Conservation (phyloP, 441 rosid genomes). For the Hura crepitans region DNA sequence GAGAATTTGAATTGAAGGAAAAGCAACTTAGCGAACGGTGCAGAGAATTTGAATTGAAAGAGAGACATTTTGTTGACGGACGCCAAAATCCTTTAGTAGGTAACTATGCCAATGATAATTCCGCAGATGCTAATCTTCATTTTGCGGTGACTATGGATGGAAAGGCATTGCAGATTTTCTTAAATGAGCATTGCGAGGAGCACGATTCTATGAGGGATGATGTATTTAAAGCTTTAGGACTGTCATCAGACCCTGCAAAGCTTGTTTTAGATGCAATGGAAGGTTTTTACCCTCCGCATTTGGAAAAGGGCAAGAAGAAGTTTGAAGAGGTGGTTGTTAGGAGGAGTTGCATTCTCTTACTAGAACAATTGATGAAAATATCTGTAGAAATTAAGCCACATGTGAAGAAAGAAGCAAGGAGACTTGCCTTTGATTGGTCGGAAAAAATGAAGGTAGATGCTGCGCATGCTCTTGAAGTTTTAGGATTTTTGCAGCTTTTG, state of each 20-base stretch:
- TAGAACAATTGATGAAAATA: conserved; percentile 23
- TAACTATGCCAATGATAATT: not conserved
- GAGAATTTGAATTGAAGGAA: conserved; percentile 14
- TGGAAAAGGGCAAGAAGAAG: conserved; percentile 17
- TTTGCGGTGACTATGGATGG: conserved; percentile 22
- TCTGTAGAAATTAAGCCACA: conserved; percentile 13
- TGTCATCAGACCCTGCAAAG: conserved; percentile 36
- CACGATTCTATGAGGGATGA: conserved; percentile 23
- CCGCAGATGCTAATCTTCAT: no score
- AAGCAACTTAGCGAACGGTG: not conserved
- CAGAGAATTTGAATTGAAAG: conserved; percentile 1
- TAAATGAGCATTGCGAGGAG: conserved; percentile 25
- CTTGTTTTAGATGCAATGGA: conserved; percentile 36
- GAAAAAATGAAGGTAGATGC: conserved; percentile 26
- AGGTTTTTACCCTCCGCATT: conserved; percentile 27
- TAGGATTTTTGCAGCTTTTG: conserved; percentile 39
- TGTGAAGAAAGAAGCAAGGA: conserved; percentile 22
- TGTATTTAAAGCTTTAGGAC: conserved; percentile 17
- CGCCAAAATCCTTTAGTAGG: not conserved
- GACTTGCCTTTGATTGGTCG: conserved; percentile 36
- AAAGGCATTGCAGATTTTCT: conserved; percentile 26
- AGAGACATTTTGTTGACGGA: not conserved
- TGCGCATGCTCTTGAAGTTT: conserved; percentile 29
- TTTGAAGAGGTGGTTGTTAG: conserved; percentile 18
- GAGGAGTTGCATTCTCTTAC: conserved; percentile 23